These are phyloP conservation scores for Polygonum maritimum DNA, from an alignment of 148 eudicot genomes.

Conservation along the genomic window DNA sequence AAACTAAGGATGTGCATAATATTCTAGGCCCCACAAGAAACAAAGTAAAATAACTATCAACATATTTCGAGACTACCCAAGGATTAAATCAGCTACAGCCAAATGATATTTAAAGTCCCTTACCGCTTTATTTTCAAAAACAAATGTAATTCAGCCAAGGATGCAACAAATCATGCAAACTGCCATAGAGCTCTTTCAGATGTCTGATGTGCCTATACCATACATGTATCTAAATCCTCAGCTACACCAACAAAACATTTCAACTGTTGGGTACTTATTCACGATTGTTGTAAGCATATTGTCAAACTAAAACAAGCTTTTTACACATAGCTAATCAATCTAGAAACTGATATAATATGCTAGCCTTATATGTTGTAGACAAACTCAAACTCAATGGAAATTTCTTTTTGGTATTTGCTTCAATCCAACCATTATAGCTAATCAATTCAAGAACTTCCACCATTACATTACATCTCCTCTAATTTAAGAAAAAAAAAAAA, in stretches of 20 bases:
- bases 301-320: background rate
- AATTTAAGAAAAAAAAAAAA: too few species aligned
- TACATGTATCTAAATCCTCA: background rate
- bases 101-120: background rate
- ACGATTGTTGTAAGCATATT: background rate
- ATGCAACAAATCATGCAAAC: background rate
- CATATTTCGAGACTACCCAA: background rate
- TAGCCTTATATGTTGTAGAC: too few species aligned
- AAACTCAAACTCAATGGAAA: too few species aligned
- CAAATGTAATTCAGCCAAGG: background rate
- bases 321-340: too few species aligned
- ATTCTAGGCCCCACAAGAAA: background rate
- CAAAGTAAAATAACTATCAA: background rate
- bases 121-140: background rate
- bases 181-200: background rate
- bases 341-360: too few species aligned
- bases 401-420: too few species aligned
- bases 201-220: background rate
- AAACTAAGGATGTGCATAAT: background rate
- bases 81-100: background rate
- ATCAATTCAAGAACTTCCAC: too few species aligned
- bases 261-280: background rate
- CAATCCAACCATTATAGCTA: too few species aligned
- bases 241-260: background rate
- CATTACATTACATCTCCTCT: too few species aligned